Evolutionary conservation across 371 early-diverging fungal species (phyloP).

Genomic region (Mortierella sp.): DNA sequence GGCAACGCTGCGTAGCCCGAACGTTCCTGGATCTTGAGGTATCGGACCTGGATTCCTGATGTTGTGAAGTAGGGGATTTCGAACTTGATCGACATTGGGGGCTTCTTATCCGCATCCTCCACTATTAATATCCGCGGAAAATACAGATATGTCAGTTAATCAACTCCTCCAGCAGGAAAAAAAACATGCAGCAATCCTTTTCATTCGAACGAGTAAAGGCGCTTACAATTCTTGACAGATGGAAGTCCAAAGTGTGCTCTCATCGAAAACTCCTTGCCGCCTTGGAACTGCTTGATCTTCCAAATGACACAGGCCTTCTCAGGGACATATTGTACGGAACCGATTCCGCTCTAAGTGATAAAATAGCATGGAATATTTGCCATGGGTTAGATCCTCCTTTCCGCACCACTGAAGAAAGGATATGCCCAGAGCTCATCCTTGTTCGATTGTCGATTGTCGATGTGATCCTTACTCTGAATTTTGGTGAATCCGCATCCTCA

Average conservation of each 20-base stretch:
- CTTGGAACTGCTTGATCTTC: slow-evolving; percentile 99
- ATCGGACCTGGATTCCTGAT: slow-evolving; percentile 98
- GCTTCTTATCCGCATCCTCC: slow-evolving; percentile 94
- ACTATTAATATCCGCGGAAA: slow-evolving; percentile 52
- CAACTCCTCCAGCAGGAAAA: neutral
- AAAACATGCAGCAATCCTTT: neutral
- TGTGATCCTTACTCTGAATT: slow-evolving; percentile 84
- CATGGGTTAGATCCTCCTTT: neutral
- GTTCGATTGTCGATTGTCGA: neutral
- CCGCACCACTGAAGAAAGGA: neutral
- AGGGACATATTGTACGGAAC: slow-evolving; percentile 94
- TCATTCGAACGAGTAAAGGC: neutral
- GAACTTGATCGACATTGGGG: slow-evolving; percentile 97
- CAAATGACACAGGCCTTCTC: slow-evolving; percentile 95
- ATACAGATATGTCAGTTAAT: neutral
- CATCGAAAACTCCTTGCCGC: slow-evolving; percentile 96
- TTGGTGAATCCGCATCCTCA: slow-evolving; percentile 97
- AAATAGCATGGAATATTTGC: neutral
- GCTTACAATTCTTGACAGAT: slow-evolving; percentile 89
- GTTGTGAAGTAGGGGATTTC: slow-evolving; percentile 99
- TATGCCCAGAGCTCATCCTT: neutral
- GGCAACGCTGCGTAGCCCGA: slow-evolving; percentile 98
- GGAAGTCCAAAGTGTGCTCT: slow-evolving; percentile 98
- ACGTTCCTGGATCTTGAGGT: slow-evolving; percentile 98
- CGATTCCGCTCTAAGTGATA: slow-evolving; percentile 77